These are phyloP conservation scores for Penicillium canariense DNA, from an alignment of 495 filamentous ascomycete species.

Conservation along the genomic window DNA sequence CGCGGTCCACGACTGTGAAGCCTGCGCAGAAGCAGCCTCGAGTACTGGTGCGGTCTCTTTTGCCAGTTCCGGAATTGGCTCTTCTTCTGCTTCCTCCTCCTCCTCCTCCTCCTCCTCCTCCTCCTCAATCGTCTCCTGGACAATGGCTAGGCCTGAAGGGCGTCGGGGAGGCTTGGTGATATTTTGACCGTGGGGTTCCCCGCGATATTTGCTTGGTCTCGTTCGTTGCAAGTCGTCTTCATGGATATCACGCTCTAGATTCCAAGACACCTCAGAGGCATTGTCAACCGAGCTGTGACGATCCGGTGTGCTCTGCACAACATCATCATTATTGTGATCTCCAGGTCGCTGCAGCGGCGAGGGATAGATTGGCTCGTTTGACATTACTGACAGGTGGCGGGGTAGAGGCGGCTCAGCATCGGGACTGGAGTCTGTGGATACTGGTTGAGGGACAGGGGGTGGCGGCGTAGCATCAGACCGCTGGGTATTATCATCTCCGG, in stretches of 20 bases:
- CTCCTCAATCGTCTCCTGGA: conserved; percentile 32
- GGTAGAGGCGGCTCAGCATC: conserved; percentile 21
- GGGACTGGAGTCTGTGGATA: conserved; percentile 38
- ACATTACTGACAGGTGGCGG: conserved; percentile 20
- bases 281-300: conserved; percentile 33
- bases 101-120: conserved; percentile 14
- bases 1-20: conserved; percentile 14
- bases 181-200: conserved; percentile 30
- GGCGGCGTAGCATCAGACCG: conserved; percentile 38
- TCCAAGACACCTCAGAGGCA: conserved; percentile 39
- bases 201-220: conserved; percentile 25
- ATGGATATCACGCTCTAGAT: conserved; percentile 44
- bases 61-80: conserved; percentile 8
- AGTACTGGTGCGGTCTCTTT: not conserved
- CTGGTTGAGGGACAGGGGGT: conserved; percentile 36
- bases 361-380: conserved; percentile 34
- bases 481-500: conserved; percentile 1
- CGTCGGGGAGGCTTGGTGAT: conserved; percentile 44
- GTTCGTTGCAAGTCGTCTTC: conserved; percentile 41
- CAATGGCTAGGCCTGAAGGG: conserved; percentile 36
- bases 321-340: conserved; percentile 9
- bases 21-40: not conserved
- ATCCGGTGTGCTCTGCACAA: conserved; percentile 21
- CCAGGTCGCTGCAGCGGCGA: conserved; percentile 29
- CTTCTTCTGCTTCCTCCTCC: conserved; percentile 6